A percentile compares a stretch with the other conserved stretches of the same genome.
Evolutionary conservation across 1,284 basidiomycete genomes (phyloP).

Genomic region (Ustanciosporium gigantosporum): DNA sequence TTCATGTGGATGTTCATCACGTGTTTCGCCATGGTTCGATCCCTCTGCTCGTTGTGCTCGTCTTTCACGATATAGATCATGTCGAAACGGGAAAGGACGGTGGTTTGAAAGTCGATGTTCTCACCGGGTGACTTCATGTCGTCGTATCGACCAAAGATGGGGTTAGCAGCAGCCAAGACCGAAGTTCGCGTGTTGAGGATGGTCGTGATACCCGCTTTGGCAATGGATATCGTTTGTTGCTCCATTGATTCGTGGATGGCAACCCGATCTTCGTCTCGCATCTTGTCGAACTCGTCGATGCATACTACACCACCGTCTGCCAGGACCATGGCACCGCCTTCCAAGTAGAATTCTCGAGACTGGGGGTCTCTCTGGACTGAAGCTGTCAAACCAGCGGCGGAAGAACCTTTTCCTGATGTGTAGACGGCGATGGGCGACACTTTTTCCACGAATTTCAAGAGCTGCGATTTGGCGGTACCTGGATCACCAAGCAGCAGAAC

Average conservation of each 20-base stretch:
- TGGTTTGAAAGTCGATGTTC: slow-evolving; percentile 98
- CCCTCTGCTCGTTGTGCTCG: slow-evolving; percentile 92
- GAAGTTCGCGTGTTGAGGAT: slow-evolving; percentile 94
- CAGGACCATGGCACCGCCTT: slow-evolving; percentile 98
- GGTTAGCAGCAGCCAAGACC: slow-evolving; percentile 96
- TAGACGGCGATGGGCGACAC: slow-evolving; percentile 96
- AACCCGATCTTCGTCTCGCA: slow-evolving; percentile 97
- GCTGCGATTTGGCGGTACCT: slow-evolving; percentile 94
- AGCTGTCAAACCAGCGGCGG: slow-evolving; percentile 95
- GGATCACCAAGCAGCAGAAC: slow-evolving; percentile 94
- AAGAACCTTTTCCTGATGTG: slow-evolving; percentile 96
- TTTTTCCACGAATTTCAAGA: slow-evolving; percentile 98
- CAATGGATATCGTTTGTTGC: slow-evolving; percentile 98
- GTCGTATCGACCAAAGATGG: slow-evolving; percentile 97
- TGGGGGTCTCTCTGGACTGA: slow-evolving; percentile 92
- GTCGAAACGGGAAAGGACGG: slow-evolving; percentile 96
- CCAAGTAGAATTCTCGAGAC: slow-evolving; percentile 95
- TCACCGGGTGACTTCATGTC: slow-evolving; percentile 96
- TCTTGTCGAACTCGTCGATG: slow-evolving; percentile 99
- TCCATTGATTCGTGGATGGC: slow-evolving; percentile 99
- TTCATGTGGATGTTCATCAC: slow-evolving; percentile 99
- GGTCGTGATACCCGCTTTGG: slow-evolving; percentile 98
- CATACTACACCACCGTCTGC: slow-evolving; percentile 98
- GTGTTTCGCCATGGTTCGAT: slow-evolving; percentile 91
- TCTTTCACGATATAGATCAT: slow-evolving; percentile 99